Conservation (phyloP, 129 eudicot genomes). For the Erigeron canadensis region DNA sequence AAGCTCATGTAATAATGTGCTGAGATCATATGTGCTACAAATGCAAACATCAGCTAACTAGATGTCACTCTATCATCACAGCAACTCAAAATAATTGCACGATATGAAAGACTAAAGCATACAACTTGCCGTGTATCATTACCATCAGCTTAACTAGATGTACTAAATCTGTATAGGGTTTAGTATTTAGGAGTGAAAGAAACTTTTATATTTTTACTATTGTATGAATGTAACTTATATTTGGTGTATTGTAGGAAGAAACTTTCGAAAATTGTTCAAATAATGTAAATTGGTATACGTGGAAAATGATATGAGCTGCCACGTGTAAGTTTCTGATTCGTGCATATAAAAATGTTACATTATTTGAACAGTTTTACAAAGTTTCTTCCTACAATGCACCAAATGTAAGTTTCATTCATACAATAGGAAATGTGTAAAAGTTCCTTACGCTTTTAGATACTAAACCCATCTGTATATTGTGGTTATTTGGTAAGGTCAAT, state of each 20-base stretch:
- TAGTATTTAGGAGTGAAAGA: background rate
- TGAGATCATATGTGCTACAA: constrained; percentile 16
- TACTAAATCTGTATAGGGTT: background rate
- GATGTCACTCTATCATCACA: constrained; percentile 20
- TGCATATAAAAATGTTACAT: too few relatives aligned
- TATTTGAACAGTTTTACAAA: too few relatives aligned
- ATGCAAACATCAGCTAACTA: constrained; percentile 16
- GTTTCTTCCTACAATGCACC: too few relatives aligned
- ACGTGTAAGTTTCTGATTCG: too few relatives aligned
- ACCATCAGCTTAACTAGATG: constrained; percentile 5
- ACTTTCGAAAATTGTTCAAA: too few relatives aligned
- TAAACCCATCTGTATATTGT: background rate
- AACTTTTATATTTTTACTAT: too few relatives aligned
- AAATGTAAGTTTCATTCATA: too few relatives aligned
- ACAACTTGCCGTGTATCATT: background rate
- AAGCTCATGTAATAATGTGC: background rate
- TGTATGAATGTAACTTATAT: too few relatives aligned
- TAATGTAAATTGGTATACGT: too few relatives aligned
- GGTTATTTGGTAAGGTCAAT: constrained; percentile 7
- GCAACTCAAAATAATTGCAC: constrained; percentile 25
- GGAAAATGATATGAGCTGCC: too few relatives aligned
- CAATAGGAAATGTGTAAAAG: too few relatives aligned
- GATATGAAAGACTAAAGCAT: constrained; percentile 9
- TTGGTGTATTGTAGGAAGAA: too few relatives aligned
- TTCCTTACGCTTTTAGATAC: background rate